These are phyloP conservation scores for Circinella umbellata DNA, from an alignment of 371 early-diverging fungal species.

Conservation along the genomic window DNA sequence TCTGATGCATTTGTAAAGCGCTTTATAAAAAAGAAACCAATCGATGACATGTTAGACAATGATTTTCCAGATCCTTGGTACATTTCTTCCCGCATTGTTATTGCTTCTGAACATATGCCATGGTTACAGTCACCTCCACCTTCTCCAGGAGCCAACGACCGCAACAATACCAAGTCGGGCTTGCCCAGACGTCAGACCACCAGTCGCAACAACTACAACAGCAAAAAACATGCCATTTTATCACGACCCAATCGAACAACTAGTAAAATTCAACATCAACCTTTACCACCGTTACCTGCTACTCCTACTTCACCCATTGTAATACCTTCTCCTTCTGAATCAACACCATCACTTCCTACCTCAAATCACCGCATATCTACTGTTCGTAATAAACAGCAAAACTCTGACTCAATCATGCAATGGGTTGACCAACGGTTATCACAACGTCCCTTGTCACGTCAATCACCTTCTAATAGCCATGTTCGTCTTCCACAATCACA, in stretches of 20 bases:
- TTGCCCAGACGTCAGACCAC: not conserved
- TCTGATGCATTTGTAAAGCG: constrained; percentile 14
- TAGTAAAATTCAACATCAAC: not conserved
- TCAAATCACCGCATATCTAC: not conserved
- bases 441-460: not conserved
- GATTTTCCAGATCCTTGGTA: constrained; percentile 27
- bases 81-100: constrained; percentile 10
- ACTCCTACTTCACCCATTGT: not conserved
- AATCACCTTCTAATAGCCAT: not conserved
- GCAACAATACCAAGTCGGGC: not conserved
- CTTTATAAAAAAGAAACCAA: constrained; percentile 24
- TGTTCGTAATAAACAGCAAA: constrained; percentile 14
- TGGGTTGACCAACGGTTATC: constrained; percentile 21
- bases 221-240: not conserved
- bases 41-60: constrained; percentile 18
- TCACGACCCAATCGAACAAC: not conserved
- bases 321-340: not conserved
- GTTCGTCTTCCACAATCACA: not conserved
- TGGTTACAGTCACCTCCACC: constrained; percentile 13
- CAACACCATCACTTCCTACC: not conserved
- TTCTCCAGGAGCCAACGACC: not conserved
- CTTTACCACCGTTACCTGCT: constrained; percentile 7
- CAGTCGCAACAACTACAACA: not conserved
- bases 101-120: constrained; percentile 15
- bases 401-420: constrained; percentile 19